Evolutionary conservation across 257 asterid genomes (phyloP), one percentile per base, ranked within the genome.

Genomic region (Solanum clarkiae): DNA sequence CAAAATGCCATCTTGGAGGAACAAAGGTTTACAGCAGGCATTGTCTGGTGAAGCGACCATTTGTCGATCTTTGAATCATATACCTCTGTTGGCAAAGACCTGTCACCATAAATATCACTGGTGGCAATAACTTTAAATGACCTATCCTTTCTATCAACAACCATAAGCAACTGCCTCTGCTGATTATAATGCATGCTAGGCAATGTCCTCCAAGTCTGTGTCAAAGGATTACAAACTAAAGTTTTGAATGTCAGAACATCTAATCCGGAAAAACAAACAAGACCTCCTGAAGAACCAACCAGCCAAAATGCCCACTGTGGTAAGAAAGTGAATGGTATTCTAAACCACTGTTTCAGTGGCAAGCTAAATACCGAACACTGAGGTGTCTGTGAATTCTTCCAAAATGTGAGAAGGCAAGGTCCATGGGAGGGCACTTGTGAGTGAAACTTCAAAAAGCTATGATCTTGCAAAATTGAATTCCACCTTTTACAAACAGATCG

Each of bases 211-310:
- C 99, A 97, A 47, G 92, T 89, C 86, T 97, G 99, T 26, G 94
- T 92, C 47, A 97, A 80, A 8, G 99, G 99, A 88, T 97, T 95
- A 87, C 98, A 97, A 72, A 97, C 91, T 88, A 97, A 86, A 29
- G 92, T 95, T 89, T 91, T 94, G 93, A 97, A 97, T 56, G 91
- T 90, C 85, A 88, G 81, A 5, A 97, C 97, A 85, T 97, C 99
- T 57, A 95, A 82, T 8, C 99, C 99, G 0, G 99, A 93, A 87
- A 97, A 95, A 83, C 99, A 97, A 18, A 95, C 95, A 42, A 97
- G 96, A 17, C 99, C 99, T 7, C 98, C 97, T 2, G 99, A 97
- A 74, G 99, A 97, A 83, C 99, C 99, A n/a, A 97, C 98, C 89
- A 97, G 63, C 98, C 98, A 95, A 86, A 91, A 94, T 17, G 98